A percentile compares a stretch with the other conserved stretches of the same genome.
phyloP scores from a whole-genome alignment of 176 grass and related monocot species.

The Calamus simplicifolius region DNA sequence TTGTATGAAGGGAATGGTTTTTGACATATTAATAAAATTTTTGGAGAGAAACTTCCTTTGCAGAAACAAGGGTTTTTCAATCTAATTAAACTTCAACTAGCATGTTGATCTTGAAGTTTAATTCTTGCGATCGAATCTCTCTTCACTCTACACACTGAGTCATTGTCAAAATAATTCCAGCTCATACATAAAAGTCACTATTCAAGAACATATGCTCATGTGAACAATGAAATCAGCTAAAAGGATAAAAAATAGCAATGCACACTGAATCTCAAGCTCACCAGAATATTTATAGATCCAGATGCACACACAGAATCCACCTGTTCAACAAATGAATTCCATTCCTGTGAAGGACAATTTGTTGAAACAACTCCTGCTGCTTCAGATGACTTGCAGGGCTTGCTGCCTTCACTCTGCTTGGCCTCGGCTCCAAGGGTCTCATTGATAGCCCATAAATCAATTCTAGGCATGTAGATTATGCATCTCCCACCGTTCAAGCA shows the following conservation, averaged over 20 bases:
- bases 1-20: too few species aligned
- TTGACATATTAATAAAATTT: too few species aligned
- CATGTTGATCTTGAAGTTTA: too few species aligned
- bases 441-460: conserved; percentile 88
- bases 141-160: too few species aligned
- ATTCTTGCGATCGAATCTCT: too few species aligned
- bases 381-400: conserved; percentile 2
- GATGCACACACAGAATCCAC: conserved; percentile 71
- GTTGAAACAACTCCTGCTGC: conserved; percentile 5
- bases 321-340: conserved; percentile 85
- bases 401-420: conserved; percentile 27
- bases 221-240: neutral
- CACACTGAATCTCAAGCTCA: conserved; percentile 23
- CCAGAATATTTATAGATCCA: conserved; percentile 82
- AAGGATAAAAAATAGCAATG: neutral
- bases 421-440: conserved; percentile 26
- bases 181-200: too few species aligned
- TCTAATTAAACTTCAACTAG: too few species aligned
- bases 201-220: too few species aligned
- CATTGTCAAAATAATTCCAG: too few species aligned
- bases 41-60: too few species aligned
- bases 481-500: conserved; percentile 65
- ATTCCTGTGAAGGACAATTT: conserved; percentile 57
- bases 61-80: too few species aligned
- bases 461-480: conserved; percentile 93